phyloP scores from a whole-genome alignment of 257 asterid genomes.

The Solanum medicagineum region DNA sequence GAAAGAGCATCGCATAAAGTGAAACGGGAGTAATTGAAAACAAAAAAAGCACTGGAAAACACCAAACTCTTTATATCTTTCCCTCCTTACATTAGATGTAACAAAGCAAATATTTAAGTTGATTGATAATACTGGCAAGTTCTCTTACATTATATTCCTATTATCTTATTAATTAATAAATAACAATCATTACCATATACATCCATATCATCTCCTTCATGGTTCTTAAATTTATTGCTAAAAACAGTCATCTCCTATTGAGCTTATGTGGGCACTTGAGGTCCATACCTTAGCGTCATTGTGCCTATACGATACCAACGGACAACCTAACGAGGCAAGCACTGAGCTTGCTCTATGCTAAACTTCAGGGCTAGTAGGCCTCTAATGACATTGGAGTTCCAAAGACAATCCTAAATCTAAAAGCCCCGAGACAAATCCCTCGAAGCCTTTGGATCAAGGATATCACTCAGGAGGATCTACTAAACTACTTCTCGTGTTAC shows the following conservation, averaged over 20 bases:
- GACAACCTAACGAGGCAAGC: background rate
- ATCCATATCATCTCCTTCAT: background rate
- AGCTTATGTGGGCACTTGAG: background rate
- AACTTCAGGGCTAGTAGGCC: background rate
- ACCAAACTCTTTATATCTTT: background rate
- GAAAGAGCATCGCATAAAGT: background rate
- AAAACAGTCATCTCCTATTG: background rate
- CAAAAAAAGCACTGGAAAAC: background rate
- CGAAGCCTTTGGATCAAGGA: background rate
- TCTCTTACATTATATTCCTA: background rate
- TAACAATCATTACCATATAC: background rate
- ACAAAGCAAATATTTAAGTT: background rate
- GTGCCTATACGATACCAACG: background rate
- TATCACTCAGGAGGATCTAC: background rate
- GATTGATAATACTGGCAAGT: background rate
- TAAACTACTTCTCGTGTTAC: background rate
- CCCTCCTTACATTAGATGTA: background rate
- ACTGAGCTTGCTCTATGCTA: background rate
- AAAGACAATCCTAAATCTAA: background rate
- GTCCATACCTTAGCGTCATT: background rate
- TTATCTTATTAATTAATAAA: background rate
- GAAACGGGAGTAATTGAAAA: background rate
- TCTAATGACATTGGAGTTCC: background rate
- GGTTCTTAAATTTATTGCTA: background rate
- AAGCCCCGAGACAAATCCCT: background rate